Evolutionary conservation across 306 rosid species (phyloP).

Genomic region (Sophora flavescens): DNA sequence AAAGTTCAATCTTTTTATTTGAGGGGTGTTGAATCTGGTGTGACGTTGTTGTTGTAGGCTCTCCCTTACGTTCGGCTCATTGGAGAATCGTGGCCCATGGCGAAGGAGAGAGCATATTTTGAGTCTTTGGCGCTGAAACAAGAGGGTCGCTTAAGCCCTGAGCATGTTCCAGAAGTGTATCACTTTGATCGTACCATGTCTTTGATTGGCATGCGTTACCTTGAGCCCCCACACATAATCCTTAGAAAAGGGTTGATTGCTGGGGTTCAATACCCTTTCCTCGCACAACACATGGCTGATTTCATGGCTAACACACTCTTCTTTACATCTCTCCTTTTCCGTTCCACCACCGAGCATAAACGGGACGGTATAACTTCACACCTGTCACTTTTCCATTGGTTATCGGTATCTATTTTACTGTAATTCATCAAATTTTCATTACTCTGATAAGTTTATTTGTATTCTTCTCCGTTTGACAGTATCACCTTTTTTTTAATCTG

Average conservation of each 20-base stretch:
- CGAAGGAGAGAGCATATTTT: constrained; percentile 76
- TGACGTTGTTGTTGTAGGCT: constrained; percentile 52
- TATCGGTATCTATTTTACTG: neutral
- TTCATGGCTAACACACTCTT: constrained; percentile 74
- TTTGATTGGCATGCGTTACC: constrained; percentile 74
- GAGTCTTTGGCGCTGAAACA: constrained; percentile 61
- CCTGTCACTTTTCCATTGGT: neutral
- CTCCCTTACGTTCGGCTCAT: constrained; percentile 73
- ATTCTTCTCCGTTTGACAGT: neutral
- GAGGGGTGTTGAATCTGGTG: neutral
- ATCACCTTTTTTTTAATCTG: neutral
- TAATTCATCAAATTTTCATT: no score
- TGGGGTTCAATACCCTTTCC: constrained; percentile 68
- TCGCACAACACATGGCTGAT: constrained; percentile 69
- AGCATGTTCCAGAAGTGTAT: constrained; percentile 70
- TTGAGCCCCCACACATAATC: constrained; percentile 80
- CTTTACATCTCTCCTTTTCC: constrained; percentile 71
- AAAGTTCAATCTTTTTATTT: no score
- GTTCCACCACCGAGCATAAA: constrained; percentile 69
- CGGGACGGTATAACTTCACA: constrained; percentile 59
- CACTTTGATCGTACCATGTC: constrained; percentile 77
- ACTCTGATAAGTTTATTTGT: no score
- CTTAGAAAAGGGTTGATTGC: constrained; percentile 78
- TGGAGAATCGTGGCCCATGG: constrained; percentile 86
- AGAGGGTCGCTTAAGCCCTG: constrained; percentile 46